A percentile compares a stretch with the other conserved stretches of the same genome.
Conservation (phyloP, 2,329 filamentous ascomycete genomes). For the Pseudogymnoascus sp. region DNA sequence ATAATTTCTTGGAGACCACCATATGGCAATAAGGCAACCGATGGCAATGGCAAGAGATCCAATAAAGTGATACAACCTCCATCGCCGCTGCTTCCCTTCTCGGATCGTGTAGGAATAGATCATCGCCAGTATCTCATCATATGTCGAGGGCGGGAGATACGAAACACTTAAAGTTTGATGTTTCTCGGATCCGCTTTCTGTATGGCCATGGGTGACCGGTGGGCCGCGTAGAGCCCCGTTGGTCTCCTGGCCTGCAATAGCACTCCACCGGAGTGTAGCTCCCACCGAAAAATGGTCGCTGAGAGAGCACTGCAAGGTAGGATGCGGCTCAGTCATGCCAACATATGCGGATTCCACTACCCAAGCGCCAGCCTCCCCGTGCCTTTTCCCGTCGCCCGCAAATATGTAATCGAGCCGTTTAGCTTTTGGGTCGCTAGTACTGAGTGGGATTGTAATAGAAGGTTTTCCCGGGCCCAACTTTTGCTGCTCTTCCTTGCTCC, state of each 20-base stretch:
- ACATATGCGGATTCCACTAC: conserved; percentile 62
- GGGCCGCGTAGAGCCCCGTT: conserved; percentile 22
- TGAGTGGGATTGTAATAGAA: conserved; percentile 51
- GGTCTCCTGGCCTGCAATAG: conserved; percentile 6
- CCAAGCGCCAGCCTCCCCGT: conserved; percentile 44
- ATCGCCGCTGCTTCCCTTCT: conserved; percentile 62
- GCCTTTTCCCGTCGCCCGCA: conserved; percentile 47
- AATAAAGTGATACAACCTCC: conserved; percentile 68
- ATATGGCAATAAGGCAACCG: conserved; percentile 70
- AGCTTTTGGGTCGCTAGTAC: conserved; percentile 62
- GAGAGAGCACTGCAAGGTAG: conserved; percentile 71
- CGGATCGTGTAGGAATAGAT: conserved; percentile 60
- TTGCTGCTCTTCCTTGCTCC: conserved; percentile 64
- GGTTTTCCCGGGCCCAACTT: conserved; percentile 56
- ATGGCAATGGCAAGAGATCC: conserved; percentile 57
- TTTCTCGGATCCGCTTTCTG: conserved; percentile 17
- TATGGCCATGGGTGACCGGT: conserved; percentile 14
- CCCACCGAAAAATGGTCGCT: conserved; percentile 94
- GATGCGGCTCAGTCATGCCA: conserved; percentile 74
- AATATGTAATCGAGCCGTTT: conserved; percentile 95
- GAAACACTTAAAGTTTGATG: conserved; percentile 10
- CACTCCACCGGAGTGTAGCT: conserved; percentile 49
- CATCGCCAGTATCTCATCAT: conserved; percentile 66
- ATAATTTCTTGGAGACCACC: conserved; percentile 73
- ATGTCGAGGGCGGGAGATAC: conserved; percentile 41